Evolutionary conservation across 2,329 filamentous ascomycete species (phyloP).

Genomic region (Penicillium sp.): DNA sequence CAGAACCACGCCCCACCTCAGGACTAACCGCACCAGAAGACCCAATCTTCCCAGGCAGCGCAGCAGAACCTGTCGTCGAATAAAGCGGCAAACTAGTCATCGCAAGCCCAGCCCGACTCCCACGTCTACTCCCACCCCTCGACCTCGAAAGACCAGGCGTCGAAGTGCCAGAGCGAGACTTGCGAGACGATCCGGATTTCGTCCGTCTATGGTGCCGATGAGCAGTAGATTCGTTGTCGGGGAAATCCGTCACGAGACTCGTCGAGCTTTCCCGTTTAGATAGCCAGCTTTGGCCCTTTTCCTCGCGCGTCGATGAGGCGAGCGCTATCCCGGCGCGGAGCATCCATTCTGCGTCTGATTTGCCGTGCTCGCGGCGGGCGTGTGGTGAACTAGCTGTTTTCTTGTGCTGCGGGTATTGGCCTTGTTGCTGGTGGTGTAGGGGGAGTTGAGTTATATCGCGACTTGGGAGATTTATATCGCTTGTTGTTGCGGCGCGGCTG

Average conservation of each 20-base stretch:
- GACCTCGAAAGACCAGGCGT: conserved; percentile 42
- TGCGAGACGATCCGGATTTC: conserved; percentile 28
- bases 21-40: conserved; percentile 15
- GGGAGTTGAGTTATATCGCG: conserved; percentile 32
- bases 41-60: conserved; percentile 3
- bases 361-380: conserved; percentile 11
- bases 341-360: conserved; percentile 60
- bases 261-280: conserved; percentile 61
- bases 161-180: conserved; percentile 40
- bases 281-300: conserved; percentile 67
- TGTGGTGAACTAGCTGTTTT: conserved; percentile 12
- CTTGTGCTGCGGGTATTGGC: too few species aligned
- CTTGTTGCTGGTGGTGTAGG: conserved; percentile 26
- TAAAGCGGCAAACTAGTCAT: conserved; percentile 35
- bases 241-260: conserved; percentile 50
- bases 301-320: conserved; percentile 60
- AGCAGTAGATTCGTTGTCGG: conserved; percentile 33
- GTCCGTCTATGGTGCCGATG: conserved; percentile 30
- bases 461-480: conserved; percentile 41
- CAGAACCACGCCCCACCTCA: conserved; percentile 14
- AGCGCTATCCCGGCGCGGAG: conserved; percentile 62
- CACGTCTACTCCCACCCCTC: conserved; percentile 34
- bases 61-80: conserved; percentile 3
- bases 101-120: conserved; percentile 40
- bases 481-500: conserved; percentile 33